A percentile compares a stretch with the other conserved stretches of the same genome.
phyloP scores from a whole-genome alignment of 108 stramenopile genomes.

The Seminavis robusta region DNA sequence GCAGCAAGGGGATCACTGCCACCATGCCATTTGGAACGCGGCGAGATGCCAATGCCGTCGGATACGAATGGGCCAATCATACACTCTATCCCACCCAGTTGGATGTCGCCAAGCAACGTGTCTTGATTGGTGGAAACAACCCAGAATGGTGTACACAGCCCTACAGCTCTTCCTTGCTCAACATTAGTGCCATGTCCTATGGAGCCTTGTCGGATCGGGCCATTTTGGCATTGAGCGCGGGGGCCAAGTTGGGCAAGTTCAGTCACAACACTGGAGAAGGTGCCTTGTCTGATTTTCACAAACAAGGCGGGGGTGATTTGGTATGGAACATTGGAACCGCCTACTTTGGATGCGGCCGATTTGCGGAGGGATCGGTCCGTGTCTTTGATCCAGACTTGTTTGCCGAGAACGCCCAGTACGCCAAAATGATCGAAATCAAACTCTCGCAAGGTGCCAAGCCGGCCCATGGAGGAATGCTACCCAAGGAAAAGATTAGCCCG shows the following conservation, averaged over 20 bases:
- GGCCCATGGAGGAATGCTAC: constrained; percentile 86
- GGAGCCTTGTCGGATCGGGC: constrained; percentile 81
- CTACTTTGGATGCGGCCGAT: constrained; percentile 85
- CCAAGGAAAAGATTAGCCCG: constrained; percentile 72
- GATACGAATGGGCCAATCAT: constrained; percentile 87
- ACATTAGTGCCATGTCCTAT: constrained; percentile 86
- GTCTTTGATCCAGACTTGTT: constrained; percentile 65
- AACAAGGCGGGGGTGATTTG: constrained; percentile 74
- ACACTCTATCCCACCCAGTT: constrained; percentile 55
- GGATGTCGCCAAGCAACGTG: constrained; percentile 27
- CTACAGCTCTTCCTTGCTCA: constrained; percentile 68
- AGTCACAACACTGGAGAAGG: constrained; percentile 94
- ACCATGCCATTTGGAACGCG: constrained; percentile 72
- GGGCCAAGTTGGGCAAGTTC: constrained; percentile 75
- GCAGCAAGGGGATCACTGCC: constrained; percentile 55
- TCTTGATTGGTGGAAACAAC: constrained; percentile 46
- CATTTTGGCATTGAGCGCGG: constrained; percentile 68
- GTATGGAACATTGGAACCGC: constrained; percentile 92
- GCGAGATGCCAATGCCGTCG: constrained; percentile 33
- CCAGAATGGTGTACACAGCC: constrained; percentile 46
- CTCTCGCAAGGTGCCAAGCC: constrained; percentile 90
- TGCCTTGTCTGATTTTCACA: constrained; percentile 54
- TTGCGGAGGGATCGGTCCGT: constrained; percentile 30
- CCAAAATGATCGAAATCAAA: constrained; percentile 90
- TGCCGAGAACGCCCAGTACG: constrained; percentile 37